Conservation (phyloP, 202 grass and related monocot genomes). For the Carex sylvatica region DNA sequence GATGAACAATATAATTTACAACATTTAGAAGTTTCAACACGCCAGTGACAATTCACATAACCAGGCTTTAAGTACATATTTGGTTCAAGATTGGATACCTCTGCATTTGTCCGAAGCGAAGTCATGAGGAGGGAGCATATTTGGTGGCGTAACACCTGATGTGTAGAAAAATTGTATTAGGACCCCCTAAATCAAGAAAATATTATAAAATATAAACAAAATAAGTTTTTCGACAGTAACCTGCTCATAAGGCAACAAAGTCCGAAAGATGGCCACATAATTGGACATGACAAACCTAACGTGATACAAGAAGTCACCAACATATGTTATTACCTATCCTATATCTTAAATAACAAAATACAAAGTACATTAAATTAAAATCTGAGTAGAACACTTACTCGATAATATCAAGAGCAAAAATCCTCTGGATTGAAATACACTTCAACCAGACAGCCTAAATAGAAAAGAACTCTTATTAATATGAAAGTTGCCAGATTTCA, state of each 20-base stretch:
- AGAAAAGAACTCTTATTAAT: slow-evolving; percentile 32
- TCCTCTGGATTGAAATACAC: slow-evolving; percentile 72
- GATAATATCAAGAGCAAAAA: slow-evolving; percentile 94
- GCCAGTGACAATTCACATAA: not conserved
- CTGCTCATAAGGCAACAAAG: slow-evolving; percentile 82
- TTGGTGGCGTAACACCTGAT: slow-evolving; percentile 85
- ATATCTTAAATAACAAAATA: not conserved
- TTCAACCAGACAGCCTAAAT: slow-evolving; percentile 78
- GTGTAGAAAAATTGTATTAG: slow-evolving; percentile 26
- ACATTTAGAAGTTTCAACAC: not conserved
- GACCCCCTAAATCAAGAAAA: slow-evolving; percentile 25
- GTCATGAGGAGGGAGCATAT: slow-evolving; percentile 99
- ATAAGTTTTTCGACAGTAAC: slow-evolving; percentile 40
- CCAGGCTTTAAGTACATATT: not conserved
- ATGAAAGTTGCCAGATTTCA: slow-evolving; percentile 16
- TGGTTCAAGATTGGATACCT: slow-evolving; percentile 44
- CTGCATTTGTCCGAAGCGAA: slow-evolving; percentile 88
- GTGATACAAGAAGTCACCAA: not conserved
- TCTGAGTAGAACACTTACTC: slow-evolving; percentile 59
- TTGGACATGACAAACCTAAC: slow-evolving; percentile 86
- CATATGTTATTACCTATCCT: not conserved
- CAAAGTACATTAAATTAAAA: not conserved
- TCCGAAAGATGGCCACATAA: slow-evolving; percentile 75
- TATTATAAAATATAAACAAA: slow-evolving; percentile 7
- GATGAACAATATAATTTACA: not conserved